A percentile compares a stretch with the other conserved stretches of the same genome.
Conservation (phyloP, 2,329 filamentous ascomycete genomes). For the Lasiodiplodia sp. region DNA sequence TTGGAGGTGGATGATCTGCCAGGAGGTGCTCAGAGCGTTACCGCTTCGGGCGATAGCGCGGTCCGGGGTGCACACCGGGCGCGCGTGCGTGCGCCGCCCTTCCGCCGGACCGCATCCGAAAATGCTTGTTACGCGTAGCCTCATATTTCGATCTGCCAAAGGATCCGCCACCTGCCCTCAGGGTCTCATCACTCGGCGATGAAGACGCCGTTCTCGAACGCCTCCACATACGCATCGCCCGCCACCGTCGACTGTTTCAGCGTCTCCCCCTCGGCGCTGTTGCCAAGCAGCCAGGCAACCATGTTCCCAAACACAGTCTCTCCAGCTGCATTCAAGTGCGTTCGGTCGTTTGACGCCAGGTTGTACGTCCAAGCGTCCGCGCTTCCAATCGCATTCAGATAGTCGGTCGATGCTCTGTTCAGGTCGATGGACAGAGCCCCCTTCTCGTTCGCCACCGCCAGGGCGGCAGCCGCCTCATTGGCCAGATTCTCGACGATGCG, state of each 20-base stretch:
- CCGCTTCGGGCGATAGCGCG: constrained; percentile 13
- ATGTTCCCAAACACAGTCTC: constrained; percentile 1
- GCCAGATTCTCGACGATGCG: constrained; percentile 21
- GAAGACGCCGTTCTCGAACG: constrained; percentile 9
- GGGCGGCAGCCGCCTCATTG: constrained; percentile 1
- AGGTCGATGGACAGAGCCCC: constrained; percentile 18
- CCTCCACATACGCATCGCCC: neutral
- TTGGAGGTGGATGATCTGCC: constrained; percentile 15
- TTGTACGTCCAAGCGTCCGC: constrained; percentile 23
- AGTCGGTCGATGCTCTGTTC: constrained; percentile 26
- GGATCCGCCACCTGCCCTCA: neutral
- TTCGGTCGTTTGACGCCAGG: neutral
- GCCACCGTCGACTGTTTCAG: neutral
- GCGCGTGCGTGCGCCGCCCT: constrained; percentile 10
- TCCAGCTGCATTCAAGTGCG: constrained; percentile 8
- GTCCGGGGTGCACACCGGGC: constrained; percentile 12
- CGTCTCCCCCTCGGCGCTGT: neutral
- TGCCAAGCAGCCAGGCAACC: constrained; percentile 1
- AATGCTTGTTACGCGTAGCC: neutral
- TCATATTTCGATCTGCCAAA: constrained; percentile 17
- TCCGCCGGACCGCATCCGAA: constrained; percentile 8
- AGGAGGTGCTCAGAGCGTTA: constrained; percentile 2
- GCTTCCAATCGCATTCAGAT: constrained; percentile 25
- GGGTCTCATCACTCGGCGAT: neutral
- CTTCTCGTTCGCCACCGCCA: constrained; percentile 10